Base-by-base conservation (phyloP, 306 rosid genomes). In the Prunus salicina region DNA sequence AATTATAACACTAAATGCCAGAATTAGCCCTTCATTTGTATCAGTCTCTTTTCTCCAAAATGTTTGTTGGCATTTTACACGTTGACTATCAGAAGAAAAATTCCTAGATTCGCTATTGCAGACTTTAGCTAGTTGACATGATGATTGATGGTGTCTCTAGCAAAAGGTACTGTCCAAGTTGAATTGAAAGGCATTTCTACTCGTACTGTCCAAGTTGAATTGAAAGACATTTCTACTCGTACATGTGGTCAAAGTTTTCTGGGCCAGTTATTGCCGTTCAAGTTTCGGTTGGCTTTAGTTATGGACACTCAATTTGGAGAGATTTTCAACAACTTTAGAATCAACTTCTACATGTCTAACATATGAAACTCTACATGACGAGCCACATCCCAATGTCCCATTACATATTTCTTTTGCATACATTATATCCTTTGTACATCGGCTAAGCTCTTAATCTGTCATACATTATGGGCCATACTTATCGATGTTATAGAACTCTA, bases 401-500 rank as follows among this genome's bases (percentile, higher is more conserved):
- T 5, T 4, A 14, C 8, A 27, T 38, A 52, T 55, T 67, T 80
- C 47, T 13, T n/a, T 46, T 53, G 53, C 53, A 32, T 38, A 58
- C 13, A 6, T 38, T 38, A 11, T 57, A 57, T 56, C 57, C 47
- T 45, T 30, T 25, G 57, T 45, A 56, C 22, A 65, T 71, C 81
- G 19, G 76, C 45, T 71, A 56, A 74, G 20, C 49, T 34, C 49
- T 67, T 47, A 43, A 20, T 34, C 65, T 72, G 65, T 56, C 38
- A 46, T 13, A 14, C 56, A 24, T 72, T 56, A 82, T 0, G 87
- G 71, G 80, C 83, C 88, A 68, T 83, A 88, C 86, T 87, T 91
- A 64, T 94, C 91, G 10, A 85, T 76, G 85, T 92, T 96, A 66
- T 95, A 92, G 76, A 95, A 87, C 81, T 95, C 98, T 19, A 92